A percentile compares a stretch with the other conserved stretches of the same genome.
Conservation (phyloP, 2,329 filamentous ascomycete species). For the Microcyclospora pomicola region DNA sequence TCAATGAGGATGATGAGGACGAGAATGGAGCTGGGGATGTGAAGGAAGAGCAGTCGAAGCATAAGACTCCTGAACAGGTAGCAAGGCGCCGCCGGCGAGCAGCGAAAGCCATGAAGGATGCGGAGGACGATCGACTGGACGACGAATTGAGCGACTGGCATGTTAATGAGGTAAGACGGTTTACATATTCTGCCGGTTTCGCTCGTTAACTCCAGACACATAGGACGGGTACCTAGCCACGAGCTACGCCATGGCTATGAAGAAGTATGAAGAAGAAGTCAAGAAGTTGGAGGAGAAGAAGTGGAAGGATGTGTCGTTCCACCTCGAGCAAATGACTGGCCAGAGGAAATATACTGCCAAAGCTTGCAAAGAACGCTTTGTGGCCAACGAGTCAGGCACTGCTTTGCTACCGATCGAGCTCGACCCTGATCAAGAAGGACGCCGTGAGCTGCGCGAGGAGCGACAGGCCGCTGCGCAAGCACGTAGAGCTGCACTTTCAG, state of each 20-base stretch:
- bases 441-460: conserved; percentile 20
- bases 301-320: conserved; percentile 24
- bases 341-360: conserved; percentile 31
- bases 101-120: conserved; percentile 27
- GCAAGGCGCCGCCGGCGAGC: conserved; percentile 35
- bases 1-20: conserved; percentile 15
- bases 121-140: conserved; percentile 32
- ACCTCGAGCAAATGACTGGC: conserved; percentile 26
- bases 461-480: conserved; percentile 14
- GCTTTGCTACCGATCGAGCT: conserved; percentile 32
- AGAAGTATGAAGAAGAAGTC: conserved; percentile 28
- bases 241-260: conserved; percentile 1
- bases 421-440: conserved; percentile 27
- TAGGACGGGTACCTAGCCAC: no score
- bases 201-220: no score
- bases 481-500: conserved; percentile 6
- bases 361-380: conserved; percentile 33
- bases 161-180: conserved; percentile 30
- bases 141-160: conserved; percentile 38
- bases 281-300: conserved; percentile 29
- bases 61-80: conserved; percentile 35
- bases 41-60: conserved; percentile 27
- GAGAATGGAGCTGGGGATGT: conserved; percentile 31
- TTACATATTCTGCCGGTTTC: no score
- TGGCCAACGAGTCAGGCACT: conserved; percentile 28